Base-by-base conservation (phyloP, 1,284 basidiomycete species). In the Sanguinoderma infundibulare region DNA sequence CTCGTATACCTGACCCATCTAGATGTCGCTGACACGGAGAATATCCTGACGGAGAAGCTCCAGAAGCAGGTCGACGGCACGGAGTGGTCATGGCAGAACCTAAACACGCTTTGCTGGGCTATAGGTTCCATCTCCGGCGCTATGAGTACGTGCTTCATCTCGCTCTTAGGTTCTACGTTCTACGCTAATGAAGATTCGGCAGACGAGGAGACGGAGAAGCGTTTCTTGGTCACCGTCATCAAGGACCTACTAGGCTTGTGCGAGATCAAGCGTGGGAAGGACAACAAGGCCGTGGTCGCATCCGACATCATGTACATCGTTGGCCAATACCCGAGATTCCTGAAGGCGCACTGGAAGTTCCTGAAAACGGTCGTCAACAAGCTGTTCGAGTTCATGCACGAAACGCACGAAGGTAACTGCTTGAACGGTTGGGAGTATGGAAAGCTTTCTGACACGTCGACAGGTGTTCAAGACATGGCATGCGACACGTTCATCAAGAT, bases 261-360 rank as follows among this genome's bases (percentile, higher is more conserved):
- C 73, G 98, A 99, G 80, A 96, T 98, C 81, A 99, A 99, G 80
- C 91, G 97, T 56, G 98, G 98, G 54, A 99, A 99, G 78, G 98
- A 99, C 81, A 99, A 99, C 86, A 99, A 99, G 77, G 98, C 98
- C 1, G 96, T 99, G 63, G 98, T 99, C 64, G 98, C 98, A 2
- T 98, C 97, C 42, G 96, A 99, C 75, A 99, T 99, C 81, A 99
- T 99, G 98, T 99, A 99, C 78, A 99, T 99, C 72, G 98, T 99
- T 69, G 98, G 98, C 55, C 98, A 99, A 79, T 99, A 99, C 74
- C 98, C 98, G 54, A 90, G 98, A 35, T 99, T 99, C 89, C 88
- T 99, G 73, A 99, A 99, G 77, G 98, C 98, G 24, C 98, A 99
- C 76, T 99, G 98, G 98, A 99, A 98, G 81, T 99, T 99, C 87